Percentiles rank a stretch among this genome's conserved stretches.
These are phyloP conservation scores for Aspergillus bridgeri DNA, from an alignment of 495 filamentous ascomycete species.

Conservation along the genomic window DNA sequence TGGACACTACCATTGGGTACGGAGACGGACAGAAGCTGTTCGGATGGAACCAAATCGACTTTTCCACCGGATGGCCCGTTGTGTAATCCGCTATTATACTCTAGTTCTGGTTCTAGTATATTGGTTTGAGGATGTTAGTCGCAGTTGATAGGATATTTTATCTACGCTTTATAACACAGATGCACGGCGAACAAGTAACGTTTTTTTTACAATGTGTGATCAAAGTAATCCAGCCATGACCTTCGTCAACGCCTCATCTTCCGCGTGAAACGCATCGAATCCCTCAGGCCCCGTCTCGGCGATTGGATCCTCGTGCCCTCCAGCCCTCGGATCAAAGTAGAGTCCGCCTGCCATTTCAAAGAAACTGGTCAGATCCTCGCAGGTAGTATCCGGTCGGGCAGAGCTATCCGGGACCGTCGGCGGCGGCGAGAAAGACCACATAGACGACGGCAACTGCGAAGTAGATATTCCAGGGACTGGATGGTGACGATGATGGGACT, in stretches of 20 bases:
- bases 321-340: slow-evolving; percentile 30
- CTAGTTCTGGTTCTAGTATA: not conserved
- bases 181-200: too few species aligned
- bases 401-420: slow-evolving; percentile 1
- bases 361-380: slow-evolving; percentile 42
- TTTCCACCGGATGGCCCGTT: slow-evolving; percentile 65
- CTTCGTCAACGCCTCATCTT: slow-evolving; percentile 40
- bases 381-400: slow-evolving; percentile 22
- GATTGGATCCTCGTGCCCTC: slow-evolving; percentile 3
- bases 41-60: slow-evolving; percentile 65
- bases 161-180: too few species aligned
- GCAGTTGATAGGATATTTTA: not conserved
- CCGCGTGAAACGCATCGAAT: slow-evolving; percentile 34
- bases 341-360: slow-evolving; percentile 43
- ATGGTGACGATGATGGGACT: slow-evolving; percentile 2
- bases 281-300: slow-evolving; percentile 12
- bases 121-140: too few species aligned
- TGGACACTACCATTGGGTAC: slow-evolving; percentile 62
- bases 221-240: slow-evolving; percentile 42
- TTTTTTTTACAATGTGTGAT: not conserved
- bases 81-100: slow-evolving; percentile 19
- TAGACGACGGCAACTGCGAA: not conserved
- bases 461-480: slow-evolving; percentile 9
- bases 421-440: slow-evolving; percentile 4
- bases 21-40: slow-evolving; percentile 62